Conservation (phyloP, 116 monocot species). For the Cymodocea nodosa region DNA sequence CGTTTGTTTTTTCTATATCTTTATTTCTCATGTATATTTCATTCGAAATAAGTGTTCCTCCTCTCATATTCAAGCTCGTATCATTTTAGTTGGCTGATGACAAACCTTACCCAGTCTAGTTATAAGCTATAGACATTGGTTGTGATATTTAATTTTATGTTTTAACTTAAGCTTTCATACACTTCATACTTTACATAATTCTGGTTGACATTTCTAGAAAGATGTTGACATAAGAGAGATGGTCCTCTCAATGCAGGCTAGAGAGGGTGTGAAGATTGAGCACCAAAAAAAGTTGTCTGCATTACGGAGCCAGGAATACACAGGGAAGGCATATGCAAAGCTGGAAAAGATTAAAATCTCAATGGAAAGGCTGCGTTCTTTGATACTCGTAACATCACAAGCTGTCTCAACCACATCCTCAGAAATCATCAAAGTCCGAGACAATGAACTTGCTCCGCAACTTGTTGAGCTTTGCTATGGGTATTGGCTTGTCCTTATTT, state of each 20-base stretch:
- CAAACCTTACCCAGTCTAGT: too few relatives aligned
- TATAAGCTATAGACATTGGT: too few relatives aligned
- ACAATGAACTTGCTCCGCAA: constrained; percentile 85
- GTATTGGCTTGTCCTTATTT: constrained; percentile 18
- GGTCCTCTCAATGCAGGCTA: constrained; percentile 28
- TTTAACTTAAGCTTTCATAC: not conserved
- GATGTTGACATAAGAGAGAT: not conserved
- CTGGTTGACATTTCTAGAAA: not conserved
- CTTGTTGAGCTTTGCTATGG: constrained; percentile 70
- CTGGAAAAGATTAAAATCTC: constrained; percentile 78
- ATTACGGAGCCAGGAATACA: constrained; percentile 78
- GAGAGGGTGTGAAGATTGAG: constrained; percentile 83
- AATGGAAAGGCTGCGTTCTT: constrained; percentile 64
- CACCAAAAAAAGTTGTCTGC: constrained; percentile 81
- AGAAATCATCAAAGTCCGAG: constrained; percentile 72
- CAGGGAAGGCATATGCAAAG: constrained; percentile 57
- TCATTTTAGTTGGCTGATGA: too few relatives aligned
- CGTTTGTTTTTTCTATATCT: too few relatives aligned
- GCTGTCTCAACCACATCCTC: constrained; percentile 92
- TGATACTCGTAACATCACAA: constrained; percentile 81
- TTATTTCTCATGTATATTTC: too few relatives aligned
- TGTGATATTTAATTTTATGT: too few relatives aligned
- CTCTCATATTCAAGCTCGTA: too few relatives aligned
- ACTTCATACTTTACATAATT: not conserved
- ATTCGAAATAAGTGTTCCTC: too few relatives aligned